Evolutionary conservation across 176 grass and related monocot species (phyloP), one percentile per base, ranked within the genome.

Genomic region (Saccharum spontaneum): DNA sequence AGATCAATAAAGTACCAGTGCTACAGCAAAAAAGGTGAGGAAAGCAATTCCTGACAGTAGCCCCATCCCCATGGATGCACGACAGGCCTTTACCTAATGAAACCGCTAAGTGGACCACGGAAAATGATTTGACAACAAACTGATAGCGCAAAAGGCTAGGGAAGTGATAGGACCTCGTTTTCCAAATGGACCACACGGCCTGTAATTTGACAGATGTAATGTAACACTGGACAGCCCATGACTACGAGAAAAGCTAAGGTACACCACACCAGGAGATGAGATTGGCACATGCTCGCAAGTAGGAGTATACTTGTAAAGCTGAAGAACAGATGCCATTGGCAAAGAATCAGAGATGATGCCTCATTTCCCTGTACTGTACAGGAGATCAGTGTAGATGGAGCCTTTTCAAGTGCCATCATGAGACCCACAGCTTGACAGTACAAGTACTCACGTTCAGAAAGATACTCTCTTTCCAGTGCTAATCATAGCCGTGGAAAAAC

Each of bases 321-420:
- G 57, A 83, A 84, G 60, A 75, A 75, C 38, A 79, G 74, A 87
- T 90, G 73, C 59, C 74, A 79, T 69, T 16, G 7, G 59, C 31
- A 90, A 79, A 61, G 80, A 68, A 79, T 83, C 16, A 79, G 73
- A 78, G 67, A 67, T 49, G 75, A 46, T 83, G 83, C 48, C 65
- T 62, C 59, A 4, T 62, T 1, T 5, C 4, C 23, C 8, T 61
- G 9, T 59, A 20, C 54, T 75, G 30, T 76, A 87, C 87, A 90
- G 75, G 71, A 80, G 74, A 90, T 80, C 80, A 84, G 83, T 87
- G 69, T 33, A 84, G 24, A 54, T 28, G 59, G 76, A 61, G 69
- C 62, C 75, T 84, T 90, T 87, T 76, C 59, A 43, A 67, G 44
- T n/a, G 76, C 10, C 76, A 90, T 87, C 76, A 90, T 90, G 61